Conservation (phyloP, 2,329 filamentous ascomycete genomes). For the Thielaviopsis populi region DNA sequence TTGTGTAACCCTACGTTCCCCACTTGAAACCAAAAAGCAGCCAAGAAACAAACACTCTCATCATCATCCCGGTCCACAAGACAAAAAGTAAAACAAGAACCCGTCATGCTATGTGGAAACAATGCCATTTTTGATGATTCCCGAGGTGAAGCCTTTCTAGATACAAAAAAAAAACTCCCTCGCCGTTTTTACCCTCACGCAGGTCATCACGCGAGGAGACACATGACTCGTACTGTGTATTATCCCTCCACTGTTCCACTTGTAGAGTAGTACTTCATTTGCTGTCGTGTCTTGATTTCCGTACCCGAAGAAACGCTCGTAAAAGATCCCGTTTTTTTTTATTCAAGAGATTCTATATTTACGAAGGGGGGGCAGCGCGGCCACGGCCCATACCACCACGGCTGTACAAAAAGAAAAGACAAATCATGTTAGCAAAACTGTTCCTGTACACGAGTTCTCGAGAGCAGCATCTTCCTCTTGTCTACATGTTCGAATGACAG, state of each 20-base stretch:
- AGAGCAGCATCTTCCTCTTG: background rate
- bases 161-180: constrained; percentile 26
- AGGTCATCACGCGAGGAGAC: constrained; percentile 29
- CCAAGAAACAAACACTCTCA: background rate
- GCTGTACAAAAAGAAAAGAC: constrained; percentile 29
- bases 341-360: constrained; percentile 30
- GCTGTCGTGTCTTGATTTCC: constrained; percentile 22
- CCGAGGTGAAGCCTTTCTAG: constrained; percentile 31
- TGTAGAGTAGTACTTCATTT: constrained; percentile 12
- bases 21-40: background rate
- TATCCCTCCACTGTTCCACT: constrained; percentile 24
- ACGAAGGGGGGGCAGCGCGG: constrained; percentile 60
- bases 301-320: constrained; percentile 29
- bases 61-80: background rate
- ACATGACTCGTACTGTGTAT: constrained; percentile 24
- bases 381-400: constrained; percentile 83
- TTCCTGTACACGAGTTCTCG: background rate
- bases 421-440: background rate
- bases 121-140: constrained; percentile 30
- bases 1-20: background rate
- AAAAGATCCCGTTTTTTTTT: constrained; percentile 22
- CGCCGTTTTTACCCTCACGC: constrained; percentile 28
- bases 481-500: background rate
- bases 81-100: constrained; percentile 4
- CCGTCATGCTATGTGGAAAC: constrained; percentile 7